Conservation (phyloP, 1,139 yeast genomes). For the Pichia sp. region DNA sequence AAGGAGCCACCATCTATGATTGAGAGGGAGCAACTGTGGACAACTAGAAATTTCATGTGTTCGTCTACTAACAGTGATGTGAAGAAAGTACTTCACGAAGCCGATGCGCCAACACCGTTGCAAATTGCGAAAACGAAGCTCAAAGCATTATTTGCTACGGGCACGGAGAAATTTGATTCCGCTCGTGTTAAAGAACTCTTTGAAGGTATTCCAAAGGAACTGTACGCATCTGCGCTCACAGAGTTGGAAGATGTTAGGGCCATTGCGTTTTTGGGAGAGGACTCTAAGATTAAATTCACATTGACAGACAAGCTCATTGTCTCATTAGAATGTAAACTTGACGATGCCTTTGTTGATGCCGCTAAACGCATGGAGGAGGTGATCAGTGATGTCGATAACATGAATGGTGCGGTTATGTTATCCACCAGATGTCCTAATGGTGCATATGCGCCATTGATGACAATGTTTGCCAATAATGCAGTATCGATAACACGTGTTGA, state of each 20-base stretch:
- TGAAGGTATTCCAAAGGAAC: slow-evolving; percentile 35
- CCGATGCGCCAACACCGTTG: slow-evolving; percentile 20
- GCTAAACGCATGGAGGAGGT: slow-evolving; percentile 39
- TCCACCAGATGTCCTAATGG: slow-evolving; percentile 55
- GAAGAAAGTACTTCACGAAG: slow-evolving; percentile 11
- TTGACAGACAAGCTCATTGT: slow-evolving; percentile 51
- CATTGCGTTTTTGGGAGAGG: slow-evolving; percentile 43
- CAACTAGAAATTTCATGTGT: slow-evolving; percentile 34
- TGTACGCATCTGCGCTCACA: slow-evolving; percentile 43
- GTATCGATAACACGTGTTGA: slow-evolving; percentile 47
- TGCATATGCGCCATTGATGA: slow-evolving; percentile 48
- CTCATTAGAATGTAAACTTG: slow-evolving; percentile 35
- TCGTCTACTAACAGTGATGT: slow-evolving; percentile 15
- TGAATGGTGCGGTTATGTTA: slow-evolving; percentile 46
- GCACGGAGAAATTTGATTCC: slow-evolving; percentile 40
- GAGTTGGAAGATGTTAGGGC: slow-evolving; percentile 49
- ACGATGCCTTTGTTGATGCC: slow-evolving; percentile 36
- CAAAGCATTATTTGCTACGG: slow-evolving; percentile 59
- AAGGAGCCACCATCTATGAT: slow-evolving; percentile 43
- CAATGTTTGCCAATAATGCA: slow-evolving; percentile 33
- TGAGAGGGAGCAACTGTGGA: slow-evolving; percentile 43
- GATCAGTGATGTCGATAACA: slow-evolving; percentile 32
- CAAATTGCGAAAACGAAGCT: slow-evolving; percentile 35
- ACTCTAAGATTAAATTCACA: slow-evolving; percentile 41
- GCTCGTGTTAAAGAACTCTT: slow-evolving; percentile 38